A percentile compares a stretch with the other conserved stretches of the same genome.
Evolutionary conservation across 192 early-diverging fungal species (phyloP).

Genomic region (Backusella circina): DNA sequence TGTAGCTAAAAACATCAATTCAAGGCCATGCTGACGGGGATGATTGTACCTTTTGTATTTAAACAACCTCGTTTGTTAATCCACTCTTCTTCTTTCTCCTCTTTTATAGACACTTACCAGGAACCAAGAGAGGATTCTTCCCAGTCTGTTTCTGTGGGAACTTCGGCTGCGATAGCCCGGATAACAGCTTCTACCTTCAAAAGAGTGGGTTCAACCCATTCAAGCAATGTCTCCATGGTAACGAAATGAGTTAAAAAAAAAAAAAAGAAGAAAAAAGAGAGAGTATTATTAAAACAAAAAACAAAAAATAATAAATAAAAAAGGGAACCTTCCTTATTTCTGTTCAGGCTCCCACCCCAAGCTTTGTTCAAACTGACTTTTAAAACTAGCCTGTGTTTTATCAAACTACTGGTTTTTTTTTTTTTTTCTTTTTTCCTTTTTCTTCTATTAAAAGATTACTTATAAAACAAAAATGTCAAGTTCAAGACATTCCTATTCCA

Average conservation of each 20-base stretch:
- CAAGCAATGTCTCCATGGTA: not conserved
- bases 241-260: not conserved
- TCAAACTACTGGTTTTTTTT: not conserved
- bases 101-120: constrained; percentile 34
- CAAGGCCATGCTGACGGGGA: constrained; percentile 45
- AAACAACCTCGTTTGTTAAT: not conserved
- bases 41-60: constrained; percentile 38
- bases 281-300: not conserved
- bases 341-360: not conserved
- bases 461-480: not conserved
- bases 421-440: not conserved
- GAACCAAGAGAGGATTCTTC: constrained; percentile 41
- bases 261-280: not conserved
- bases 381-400: not conserved
- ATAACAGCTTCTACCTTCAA: not conserved
- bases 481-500: not conserved
- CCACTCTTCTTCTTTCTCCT: not conserved
- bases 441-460: not conserved
- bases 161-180: constrained; percentile 14
- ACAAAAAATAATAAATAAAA: not conserved
- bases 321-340: not conserved
- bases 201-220: not conserved
- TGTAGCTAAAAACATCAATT: constrained; percentile 37
- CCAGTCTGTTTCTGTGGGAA: constrained; percentile 51
- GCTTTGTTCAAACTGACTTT: not conserved